Base-by-base conservation (phyloP, 345 rosid genomes). In the Raphanus raphanistrum region DNA sequence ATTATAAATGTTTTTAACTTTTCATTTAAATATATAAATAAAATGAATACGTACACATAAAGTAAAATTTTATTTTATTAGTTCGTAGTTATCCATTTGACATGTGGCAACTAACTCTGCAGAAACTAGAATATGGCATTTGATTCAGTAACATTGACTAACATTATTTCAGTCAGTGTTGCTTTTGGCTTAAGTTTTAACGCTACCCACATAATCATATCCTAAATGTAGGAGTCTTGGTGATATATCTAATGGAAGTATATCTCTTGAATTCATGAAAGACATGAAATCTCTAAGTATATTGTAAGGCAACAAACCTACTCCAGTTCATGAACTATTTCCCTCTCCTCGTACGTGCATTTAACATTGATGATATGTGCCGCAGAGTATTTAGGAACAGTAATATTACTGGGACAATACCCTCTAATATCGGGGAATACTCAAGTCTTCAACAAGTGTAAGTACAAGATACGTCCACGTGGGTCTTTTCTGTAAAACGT, bases 381-480 rank as follows among this genome's bases (percentile, higher is more conserved):
- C 35, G 32, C 84, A 88, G 96, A 75, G 84, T 76, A 63, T 74
- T 87, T n/a, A 85, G 92, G 83, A 84, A 87, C 62, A 74, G 68
- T 65, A 86, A 85, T 72, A 72, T 87, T 60, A 84, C 86, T 52
- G 91, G 77, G 74, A 33, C 87, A 36, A 83, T 88, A 73, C 92
- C 92, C 45, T 76, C 91, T 35, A 70, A 60, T 62, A 84, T 90
- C 59, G 87, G 85, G 55, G 88, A 85, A 32, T 83, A 61, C 58
- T 76, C 66, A 76, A 86, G 52, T 50, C 77, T 90, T 86, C 69
- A 70, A 38, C 85, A 73, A 63, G 69, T 88, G 96, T 88, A 84
- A 81, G 95, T 83, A 35, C 63, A 66, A 7, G 31, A 57, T 48
- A 50, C 60, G 8, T 68, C 11, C 6, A 21, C 0, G 21, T 21